phyloP scores from a whole-genome alignment of 805 yeast species.

The Ogataea sp. region DNA sequence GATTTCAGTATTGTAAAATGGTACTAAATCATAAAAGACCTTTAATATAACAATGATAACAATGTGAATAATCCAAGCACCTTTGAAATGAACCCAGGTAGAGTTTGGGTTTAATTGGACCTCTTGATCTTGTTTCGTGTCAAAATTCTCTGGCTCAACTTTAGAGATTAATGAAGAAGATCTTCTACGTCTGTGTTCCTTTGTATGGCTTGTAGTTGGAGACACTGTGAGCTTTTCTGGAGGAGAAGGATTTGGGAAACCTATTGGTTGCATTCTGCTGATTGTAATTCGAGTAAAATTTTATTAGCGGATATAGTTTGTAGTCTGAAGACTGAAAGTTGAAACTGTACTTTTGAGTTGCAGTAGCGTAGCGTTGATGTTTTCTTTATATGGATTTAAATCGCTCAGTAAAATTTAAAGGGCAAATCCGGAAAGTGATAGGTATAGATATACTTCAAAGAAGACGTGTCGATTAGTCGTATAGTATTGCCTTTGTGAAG shows the following conservation, averaged over 20 bases:
- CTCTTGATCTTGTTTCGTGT: slow-evolving; percentile 86
- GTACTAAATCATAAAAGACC: slow-evolving; percentile 68
- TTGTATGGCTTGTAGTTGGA: slow-evolving; percentile 24
- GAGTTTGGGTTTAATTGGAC: slow-evolving; percentile 88
- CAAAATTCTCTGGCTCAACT: slow-evolving; percentile 86
- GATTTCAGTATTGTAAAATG: slow-evolving; percentile 74
- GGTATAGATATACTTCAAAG: too few species aligned
- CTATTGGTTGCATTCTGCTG: slow-evolving; percentile 17
- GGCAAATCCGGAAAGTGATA: too few species aligned
- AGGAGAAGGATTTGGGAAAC: slow-evolving; percentile 27
- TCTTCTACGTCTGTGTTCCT: slow-evolving; percentile 46
- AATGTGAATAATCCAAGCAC: slow-evolving; percentile 92
- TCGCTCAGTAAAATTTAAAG: too few species aligned
- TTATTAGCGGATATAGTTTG: too few species aligned
- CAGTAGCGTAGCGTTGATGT: too few species aligned
- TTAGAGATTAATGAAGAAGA: slow-evolving; percentile 88
- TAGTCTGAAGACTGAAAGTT: too few species aligned
- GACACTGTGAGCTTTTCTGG: slow-evolving; percentile 26
- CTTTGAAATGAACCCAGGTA: slow-evolving; percentile 92
- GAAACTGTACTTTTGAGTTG: too few species aligned
- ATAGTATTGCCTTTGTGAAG: too few species aligned
- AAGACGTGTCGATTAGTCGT: too few species aligned
- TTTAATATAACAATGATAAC: slow-evolving; percentile 72
- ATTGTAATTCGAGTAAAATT: slow-evolving; percentile 2
- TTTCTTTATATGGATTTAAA: too few species aligned